phyloP scores from a whole-genome alignment of 768 basidiomycete genomes.

The Termitomyces sp. region DNA sequence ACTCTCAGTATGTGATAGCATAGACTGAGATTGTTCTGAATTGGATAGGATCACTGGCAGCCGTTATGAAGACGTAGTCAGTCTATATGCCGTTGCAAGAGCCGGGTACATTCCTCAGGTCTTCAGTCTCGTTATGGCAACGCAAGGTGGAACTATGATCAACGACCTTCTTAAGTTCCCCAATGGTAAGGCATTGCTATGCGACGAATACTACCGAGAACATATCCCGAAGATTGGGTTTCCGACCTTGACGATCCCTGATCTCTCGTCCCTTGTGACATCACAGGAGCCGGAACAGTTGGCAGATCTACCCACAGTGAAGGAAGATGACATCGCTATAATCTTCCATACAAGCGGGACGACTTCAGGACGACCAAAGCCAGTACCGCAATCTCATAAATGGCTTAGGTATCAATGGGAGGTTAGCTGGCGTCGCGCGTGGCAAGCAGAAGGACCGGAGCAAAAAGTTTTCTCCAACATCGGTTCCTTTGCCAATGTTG shows the following conservation, averaged over 20 bases:
- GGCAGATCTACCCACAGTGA: not conserved
- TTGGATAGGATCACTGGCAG: constrained; percentile 1
- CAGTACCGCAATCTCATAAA: constrained; percentile 5
- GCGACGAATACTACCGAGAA: not conserved
- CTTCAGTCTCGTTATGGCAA: constrained; percentile 2
- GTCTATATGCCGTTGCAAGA: constrained; percentile 3
- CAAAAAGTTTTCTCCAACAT: constrained; percentile 10
- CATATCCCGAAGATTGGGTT: not conserved
- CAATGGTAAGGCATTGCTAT: constrained; percentile 4
- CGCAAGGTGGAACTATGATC: constrained; percentile 3
- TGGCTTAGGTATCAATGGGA: constrained; percentile 7
- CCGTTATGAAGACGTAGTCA: constrained; percentile 3
- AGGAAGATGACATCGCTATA: constrained; percentile 5
- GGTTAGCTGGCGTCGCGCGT: constrained; percentile 6
- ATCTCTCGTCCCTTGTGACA: not conserved
- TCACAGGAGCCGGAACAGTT: not conserved
- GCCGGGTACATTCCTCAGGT: constrained; percentile 8
- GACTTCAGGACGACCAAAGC: constrained; percentile 8
- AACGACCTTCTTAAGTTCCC: constrained; percentile 1
- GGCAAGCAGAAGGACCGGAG: not conserved
- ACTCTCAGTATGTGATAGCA: not conserved
- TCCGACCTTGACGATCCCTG: not conserved
- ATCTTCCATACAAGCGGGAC: constrained; percentile 12
- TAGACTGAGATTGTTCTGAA: too few relatives aligned
- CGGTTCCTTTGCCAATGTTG: constrained; percentile 7